Percentiles rank a stretch among this genome's conserved stretches.
Evolutionary conservation across 1,284 basidiomycete genomes (phyloP).

Genomic region (Rhodofomes roseus): DNA sequence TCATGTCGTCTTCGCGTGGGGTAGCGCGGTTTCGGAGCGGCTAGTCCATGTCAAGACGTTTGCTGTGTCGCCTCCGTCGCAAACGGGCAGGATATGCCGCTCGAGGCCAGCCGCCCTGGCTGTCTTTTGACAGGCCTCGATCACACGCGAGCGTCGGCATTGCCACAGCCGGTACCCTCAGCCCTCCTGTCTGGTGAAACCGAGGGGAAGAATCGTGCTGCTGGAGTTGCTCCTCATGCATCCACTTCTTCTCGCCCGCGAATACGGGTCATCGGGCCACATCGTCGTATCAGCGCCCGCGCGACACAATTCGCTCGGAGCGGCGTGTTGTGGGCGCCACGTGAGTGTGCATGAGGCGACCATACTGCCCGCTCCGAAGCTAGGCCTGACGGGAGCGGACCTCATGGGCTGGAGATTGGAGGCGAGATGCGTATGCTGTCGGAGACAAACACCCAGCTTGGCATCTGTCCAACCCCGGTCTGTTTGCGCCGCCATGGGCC

Average conservation of each 20-base stretch:
- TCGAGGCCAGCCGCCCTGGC: not conserved
- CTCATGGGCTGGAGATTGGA: conserved; percentile 1
- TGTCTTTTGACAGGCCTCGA: not conserved
- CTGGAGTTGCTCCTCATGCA: not conserved
- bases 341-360: conserved; percentile 8
- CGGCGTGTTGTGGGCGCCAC: not conserved
- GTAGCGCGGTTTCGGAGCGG: not conserved
- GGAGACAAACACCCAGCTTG: conserved; percentile 2
- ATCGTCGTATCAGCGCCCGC: not conserved
- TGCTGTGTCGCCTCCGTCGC: not conserved
- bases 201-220: not conserved
- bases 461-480: conserved; percentile 3
- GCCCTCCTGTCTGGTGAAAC: not conserved
- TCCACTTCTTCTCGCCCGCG: not conserved
- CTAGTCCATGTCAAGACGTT: not conserved
- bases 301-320: not conserved
- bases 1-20: not conserved
- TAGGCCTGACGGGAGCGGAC: conserved; percentile 2
- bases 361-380: not conserved
- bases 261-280: not conserved
- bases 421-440: not conserved
- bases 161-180: not conserved
- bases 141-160: not conserved
- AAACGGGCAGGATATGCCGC: conserved; percentile 1
- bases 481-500: not conserved